Evolutionary conservation across 345 rosid genomes (phyloP), one percentile per base, ranked within the genome.

Genomic region (Nasturtium officinale): DNA sequence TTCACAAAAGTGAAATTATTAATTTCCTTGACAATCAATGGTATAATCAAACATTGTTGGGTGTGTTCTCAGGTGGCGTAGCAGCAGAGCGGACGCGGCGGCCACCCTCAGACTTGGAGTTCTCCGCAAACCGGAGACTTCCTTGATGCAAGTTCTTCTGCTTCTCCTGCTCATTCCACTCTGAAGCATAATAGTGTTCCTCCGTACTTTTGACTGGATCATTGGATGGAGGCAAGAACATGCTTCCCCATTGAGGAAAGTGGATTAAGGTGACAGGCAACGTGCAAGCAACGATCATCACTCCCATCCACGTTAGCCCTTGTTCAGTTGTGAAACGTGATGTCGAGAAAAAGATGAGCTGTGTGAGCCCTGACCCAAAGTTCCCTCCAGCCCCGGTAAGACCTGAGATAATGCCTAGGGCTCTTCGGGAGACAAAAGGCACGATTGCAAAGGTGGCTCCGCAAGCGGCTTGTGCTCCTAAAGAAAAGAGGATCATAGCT

Each of bases 201-300:
- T 65, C 88, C 5, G 74, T 78, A 11, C 69, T 62, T 68, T 73
- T 85, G 33, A 74, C 80, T 8, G 29, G 50, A 37, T 84, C 78
- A 55, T 52, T 69, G 0, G 81, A 62, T 0, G 89, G 80, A 17
- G 83, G 76, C 18, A 83, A 80, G 7, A 87, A 82, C 88, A 87
- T 87, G 66, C 88, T 86, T 20, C 87, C 86, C 90, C 92, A 86
- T 18, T 88, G 87, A 2, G 87, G 90, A 51, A 86, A 86, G 69
- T 86, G 87, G 37, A 87, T 47, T 1, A 77, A 40, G 0, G 78
- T 16, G 30, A 83, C 84, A 3, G 85, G 87, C 29, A 86, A 56
- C 3, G 88, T 88, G 48, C 87, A 84, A 10, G 74, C 82, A 37
- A 84, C 84, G 5, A 84, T 83, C 88, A 85, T 84, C 4, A 87